Conservation (phyloP, 2,329 filamentous ascomycete genomes). For the Pseudogymnoascus sp. region DNA sequence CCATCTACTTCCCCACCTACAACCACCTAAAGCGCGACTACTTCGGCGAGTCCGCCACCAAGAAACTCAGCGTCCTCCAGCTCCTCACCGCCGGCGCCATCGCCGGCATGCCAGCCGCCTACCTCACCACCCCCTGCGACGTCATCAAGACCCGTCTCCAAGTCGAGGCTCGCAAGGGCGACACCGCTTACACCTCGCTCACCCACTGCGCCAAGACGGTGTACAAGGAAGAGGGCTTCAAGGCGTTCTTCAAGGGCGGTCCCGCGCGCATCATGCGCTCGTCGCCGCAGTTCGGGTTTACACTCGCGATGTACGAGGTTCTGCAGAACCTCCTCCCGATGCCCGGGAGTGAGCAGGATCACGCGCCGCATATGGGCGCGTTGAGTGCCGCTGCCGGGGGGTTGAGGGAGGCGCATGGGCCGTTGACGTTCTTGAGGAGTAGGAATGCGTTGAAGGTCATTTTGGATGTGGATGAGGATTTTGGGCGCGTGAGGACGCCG, state of each 20-base stretch:
- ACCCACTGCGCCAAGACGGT: constrained; percentile 81
- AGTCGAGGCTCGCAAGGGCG: constrained; percentile 94
- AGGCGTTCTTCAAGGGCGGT: constrained; percentile 97
- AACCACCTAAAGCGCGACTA: constrained; percentile 88
- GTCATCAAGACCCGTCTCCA: constrained; percentile 99
- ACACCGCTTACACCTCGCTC: constrained; percentile 78
- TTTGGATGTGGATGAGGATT: constrained; percentile 87
- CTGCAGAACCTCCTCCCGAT: constrained; percentile 75
- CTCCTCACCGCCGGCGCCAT: constrained; percentile 93
- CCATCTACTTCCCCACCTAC: constrained; percentile 98
- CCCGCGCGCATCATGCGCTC: constrained; percentile 91
- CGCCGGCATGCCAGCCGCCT: constrained; percentile 83
- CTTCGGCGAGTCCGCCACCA: constrained; percentile 81
- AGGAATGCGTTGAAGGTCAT: constrained; percentile 94
- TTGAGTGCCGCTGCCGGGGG: constrained; percentile 57
- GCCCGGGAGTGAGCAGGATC: constrained; percentile 57
- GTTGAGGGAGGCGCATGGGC: constrained; percentile 27
- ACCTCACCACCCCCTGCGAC: constrained; percentile 94
- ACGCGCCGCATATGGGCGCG: constrained; percentile 48
- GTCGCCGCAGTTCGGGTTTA: constrained; percentile 97
- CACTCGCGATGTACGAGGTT: constrained; percentile 89
- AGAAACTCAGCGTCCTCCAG: constrained; percentile 85
- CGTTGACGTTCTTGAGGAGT: constrained; percentile 59
- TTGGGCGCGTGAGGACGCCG: constrained; percentile 50
- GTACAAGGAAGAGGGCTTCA: constrained; percentile 84